Base-by-base conservation (phyloP, 2,329 filamentous ascomycete species). In the Sarocladiaceae sp. region DNA sequence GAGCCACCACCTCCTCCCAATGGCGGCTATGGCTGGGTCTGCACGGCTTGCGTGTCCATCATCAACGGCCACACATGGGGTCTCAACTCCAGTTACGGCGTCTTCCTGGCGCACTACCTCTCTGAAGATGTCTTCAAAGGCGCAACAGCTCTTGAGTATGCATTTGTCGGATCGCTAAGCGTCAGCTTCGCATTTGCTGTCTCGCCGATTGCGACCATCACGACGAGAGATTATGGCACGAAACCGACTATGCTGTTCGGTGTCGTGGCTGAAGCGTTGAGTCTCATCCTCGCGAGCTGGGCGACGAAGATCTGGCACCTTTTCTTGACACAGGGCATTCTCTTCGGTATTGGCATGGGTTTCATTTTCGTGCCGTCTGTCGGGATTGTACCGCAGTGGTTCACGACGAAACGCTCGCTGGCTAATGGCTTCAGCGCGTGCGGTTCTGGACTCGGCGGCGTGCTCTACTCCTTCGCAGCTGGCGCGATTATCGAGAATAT, bases 331-430 rank as follows among this genome's bases (percentile, higher is more conserved):
- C 89, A 93, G 63, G 89, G 89, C 4, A 62, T 92, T 2, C 80
- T 83, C 51, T 92, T 93, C 56, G 89, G 89, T n/a, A 66, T 86
- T 20, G 88, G 88, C 3, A 86, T 93, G 78, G 88, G 88, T 0
- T 85, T 92, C 53, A 71, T 86, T 10, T 93, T 91, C 63, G 86
- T 87, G 1, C 80, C 81, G 1, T 82, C 76, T 4, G 84, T 87
- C 3, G 80, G 80, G 29, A 79, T 90, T 11, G 74, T 87, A 0
- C 80, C 87, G 2, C 87, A 91, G 64, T 91, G 87, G 87, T 92
- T 92, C 62, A 79, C 75, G 10, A 83, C 80, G 28, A 77, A 76
- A 23, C 78, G 87, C 2, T 86, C 82, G 25, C 74, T 91, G 13
- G 87, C 87, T 11, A 90, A 87, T 56, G 83, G 86, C 1, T 75